Evolutionary conservation across 78 protist species (phyloP), one percentile per base, ranked within the genome.

Genomic region (Polysphondylium violaceum): DNA sequence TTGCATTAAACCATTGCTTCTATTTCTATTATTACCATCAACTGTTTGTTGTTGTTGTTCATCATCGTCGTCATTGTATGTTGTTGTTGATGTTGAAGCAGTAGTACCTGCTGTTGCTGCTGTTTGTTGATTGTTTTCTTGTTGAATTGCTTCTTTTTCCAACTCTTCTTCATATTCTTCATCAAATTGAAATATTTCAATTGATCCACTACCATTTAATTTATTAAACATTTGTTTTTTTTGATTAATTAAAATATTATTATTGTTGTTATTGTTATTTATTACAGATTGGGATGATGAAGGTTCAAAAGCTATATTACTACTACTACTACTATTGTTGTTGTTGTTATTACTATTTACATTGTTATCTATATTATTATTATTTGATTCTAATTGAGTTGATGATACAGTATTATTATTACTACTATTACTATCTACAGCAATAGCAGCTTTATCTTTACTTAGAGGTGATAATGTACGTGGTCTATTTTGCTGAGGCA

Each of bases 401-500:
- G n/a, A n/a, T n/a, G n/a, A n/a, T n/a, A n/a, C n/a, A n/a, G n/a
- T n/a, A 64, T 36, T 64, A 55, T 47, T 43, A 47, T 19, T 73
- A 47, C 16, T 60, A 27, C 31, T 33, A 61, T 44, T 73, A 65
- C 19, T 60, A 59, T 74, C 64, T 44, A 40, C 53, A 7, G 50
- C 36, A 76, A 40, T 29, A 68, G 69, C 41, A 41, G 40, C 31
- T 35, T 65, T 81, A 12, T 67, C 64, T 69, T 59, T 68, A n/a
- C 79, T 50, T 5, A 83, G 33, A 23, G 91, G 91, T n/a, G 91
- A 83, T 21, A 58, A 8, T 27, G 91, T 67, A n/a, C 91, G 47
- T 35, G 64, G 71, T 59, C 73, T 83, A 2, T 56, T 29, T 41
- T 55, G 11, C 59, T 68, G 74, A 40, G 27, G 75, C 12, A 68